phyloP scores from a whole-genome alignment of 2,329 filamentous ascomycete species.

The Botrytis byssoidea region DNA sequence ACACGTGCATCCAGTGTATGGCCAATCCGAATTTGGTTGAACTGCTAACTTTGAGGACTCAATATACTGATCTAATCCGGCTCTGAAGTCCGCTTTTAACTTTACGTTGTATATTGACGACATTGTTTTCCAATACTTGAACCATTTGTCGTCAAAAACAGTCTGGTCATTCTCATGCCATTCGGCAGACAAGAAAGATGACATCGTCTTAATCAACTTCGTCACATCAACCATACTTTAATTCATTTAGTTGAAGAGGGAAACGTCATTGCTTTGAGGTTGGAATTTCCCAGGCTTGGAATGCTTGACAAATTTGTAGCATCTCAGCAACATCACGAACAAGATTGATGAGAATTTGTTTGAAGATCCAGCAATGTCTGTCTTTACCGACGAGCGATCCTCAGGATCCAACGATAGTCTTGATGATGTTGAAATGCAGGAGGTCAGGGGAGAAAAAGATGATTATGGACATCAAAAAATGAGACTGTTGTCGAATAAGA shows the following conservation, averaged over 20 bases:
- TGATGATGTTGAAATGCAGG: slow-evolving; percentile 35
- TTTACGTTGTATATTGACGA: neutral
- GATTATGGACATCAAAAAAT: slow-evolving; percentile 27
- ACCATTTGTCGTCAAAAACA: too few species aligned
- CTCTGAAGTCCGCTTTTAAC: neutral
- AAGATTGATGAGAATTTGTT: neutral
- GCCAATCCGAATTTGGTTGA: neutral
- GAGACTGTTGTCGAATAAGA: neutral
- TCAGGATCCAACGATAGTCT: slow-evolving; percentile 24
- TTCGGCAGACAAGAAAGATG: neutral
- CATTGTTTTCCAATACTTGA: neutral
- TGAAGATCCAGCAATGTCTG: slow-evolving; percentile 23
- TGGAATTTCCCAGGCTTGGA: neutral
- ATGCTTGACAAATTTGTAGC: neutral
- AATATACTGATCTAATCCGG: neutral
- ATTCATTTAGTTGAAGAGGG: neutral
- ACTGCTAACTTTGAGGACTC: neutral
- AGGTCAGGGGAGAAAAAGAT: slow-evolving; percentile 34
- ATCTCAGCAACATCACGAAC: neutral
- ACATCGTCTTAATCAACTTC: neutral
- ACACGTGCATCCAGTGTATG: neutral
- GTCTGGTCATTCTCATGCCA: neutral
- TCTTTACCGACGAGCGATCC: slow-evolving; percentile 19
- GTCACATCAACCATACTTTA: neutral
- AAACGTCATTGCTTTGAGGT: neutral